These are phyloP conservation scores for Botrytis squamosa DNA, from an alignment of 2,329 filamentous ascomycete genomes.

Conservation along the genomic window DNA sequence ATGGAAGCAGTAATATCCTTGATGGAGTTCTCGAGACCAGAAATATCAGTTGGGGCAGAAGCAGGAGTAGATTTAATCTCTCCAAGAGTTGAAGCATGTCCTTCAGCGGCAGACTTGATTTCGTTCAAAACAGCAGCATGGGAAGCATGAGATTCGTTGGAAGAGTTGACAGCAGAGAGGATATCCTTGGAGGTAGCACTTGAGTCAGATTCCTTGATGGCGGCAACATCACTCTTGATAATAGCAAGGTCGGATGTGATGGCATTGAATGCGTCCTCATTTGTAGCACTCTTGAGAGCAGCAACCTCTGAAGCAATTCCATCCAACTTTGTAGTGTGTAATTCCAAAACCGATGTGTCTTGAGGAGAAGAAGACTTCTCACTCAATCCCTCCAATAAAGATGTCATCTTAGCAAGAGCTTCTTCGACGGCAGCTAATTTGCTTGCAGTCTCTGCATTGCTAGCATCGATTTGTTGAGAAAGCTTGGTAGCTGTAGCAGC, in stretches of 20 bases:
- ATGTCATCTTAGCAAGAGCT: conserved; percentile 33
- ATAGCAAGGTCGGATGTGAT: conserved; percentile 31
- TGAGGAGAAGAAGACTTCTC: conserved; percentile 32
- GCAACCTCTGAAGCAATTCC: conserved; percentile 29
- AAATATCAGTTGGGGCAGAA: conserved; percentile 27
- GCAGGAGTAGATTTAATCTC: conserved; percentile 23
- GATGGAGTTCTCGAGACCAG: conserved; percentile 18
- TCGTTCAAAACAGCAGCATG: conserved; percentile 27
- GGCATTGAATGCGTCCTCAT: conserved; percentile 30
- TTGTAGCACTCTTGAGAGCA: conserved; percentile 28
- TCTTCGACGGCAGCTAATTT: conserved; percentile 35
- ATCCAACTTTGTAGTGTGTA: conserved; percentile 34
- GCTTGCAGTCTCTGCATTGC: conserved; percentile 28
- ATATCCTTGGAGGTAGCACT: conserved; percentile 27
- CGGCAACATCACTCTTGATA: conserved; percentile 34
- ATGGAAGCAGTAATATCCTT: conserved; percentile 25
- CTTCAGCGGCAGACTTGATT: conserved; percentile 28
- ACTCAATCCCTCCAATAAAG: conserved; percentile 32
- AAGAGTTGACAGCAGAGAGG: conserved; percentile 27
- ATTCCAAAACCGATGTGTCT: conserved; percentile 31
- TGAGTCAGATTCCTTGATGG: conserved; percentile 27
- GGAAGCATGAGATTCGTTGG: conserved; percentile 31
- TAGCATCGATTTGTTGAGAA: conserved; percentile 31
- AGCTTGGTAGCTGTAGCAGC: conserved; percentile 30
- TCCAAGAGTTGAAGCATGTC: conserved; percentile 23